These are phyloP conservation scores for Lumnitzera racemosa DNA, from an alignment of 345 rosid species.

Conservation along the genomic window DNA sequence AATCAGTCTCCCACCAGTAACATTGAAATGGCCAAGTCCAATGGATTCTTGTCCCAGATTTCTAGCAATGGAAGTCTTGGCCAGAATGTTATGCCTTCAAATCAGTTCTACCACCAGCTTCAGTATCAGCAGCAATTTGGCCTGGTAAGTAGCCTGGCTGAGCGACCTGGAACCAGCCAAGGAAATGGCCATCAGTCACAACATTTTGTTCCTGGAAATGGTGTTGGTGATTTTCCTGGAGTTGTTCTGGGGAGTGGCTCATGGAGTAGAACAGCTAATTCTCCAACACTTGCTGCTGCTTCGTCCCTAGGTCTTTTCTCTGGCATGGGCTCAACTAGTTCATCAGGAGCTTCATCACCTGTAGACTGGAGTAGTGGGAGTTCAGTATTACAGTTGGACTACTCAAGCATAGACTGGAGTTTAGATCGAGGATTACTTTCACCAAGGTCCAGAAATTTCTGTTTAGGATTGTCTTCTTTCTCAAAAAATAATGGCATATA, in stretches of 20 bases:
- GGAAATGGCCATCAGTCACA: constrained; percentile 21
- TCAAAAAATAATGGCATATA: constrained; percentile 20
- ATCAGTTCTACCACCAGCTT: constrained; percentile 50
- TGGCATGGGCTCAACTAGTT: constrained; percentile 43
- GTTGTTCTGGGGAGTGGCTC: constrained; percentile 39
- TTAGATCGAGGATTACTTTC: constrained; percentile 44
- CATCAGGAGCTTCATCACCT: constrained; percentile 55
- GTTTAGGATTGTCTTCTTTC: constrained; percentile 31
- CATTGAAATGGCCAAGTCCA: constrained; percentile 47
- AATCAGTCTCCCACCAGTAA: constrained; percentile 42
- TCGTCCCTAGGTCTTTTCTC: constrained; percentile 80
- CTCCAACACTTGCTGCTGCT: constrained; percentile 61
- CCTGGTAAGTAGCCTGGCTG: constrained; percentile 5
- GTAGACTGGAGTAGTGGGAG: constrained; percentile 73
- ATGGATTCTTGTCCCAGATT: constrained; percentile 39
- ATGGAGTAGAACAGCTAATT: constrained; percentile 39
- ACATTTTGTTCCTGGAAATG: constrained; percentile 30
- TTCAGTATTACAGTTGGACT: constrained; percentile 46
- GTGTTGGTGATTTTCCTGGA: constrained; percentile 38
- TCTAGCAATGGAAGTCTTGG: constrained; percentile 36
- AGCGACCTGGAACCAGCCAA: constrained; percentile 4
- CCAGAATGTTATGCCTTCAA: constrained; percentile 30
- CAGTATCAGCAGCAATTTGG: constrained; percentile 37
- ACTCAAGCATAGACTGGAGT: constrained; percentile 75
- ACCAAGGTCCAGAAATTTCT: constrained; percentile 32